These are phyloP conservation scores for Vigna radiata DNA, from an alignment of 306 rosid genomes.

Conservation along the genomic window DNA sequence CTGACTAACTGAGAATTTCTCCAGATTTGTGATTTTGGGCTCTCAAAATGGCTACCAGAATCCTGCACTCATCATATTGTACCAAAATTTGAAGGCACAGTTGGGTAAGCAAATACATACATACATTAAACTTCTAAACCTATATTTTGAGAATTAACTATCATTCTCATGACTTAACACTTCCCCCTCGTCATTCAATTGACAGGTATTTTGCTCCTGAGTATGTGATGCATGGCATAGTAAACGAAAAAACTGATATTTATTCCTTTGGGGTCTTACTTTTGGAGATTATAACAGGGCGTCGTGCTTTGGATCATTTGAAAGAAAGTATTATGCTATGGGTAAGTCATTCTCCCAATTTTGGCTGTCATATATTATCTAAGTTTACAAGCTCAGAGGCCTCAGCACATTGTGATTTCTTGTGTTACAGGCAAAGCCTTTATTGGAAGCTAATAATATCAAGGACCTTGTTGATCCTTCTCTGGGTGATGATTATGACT, in stretches of 20 bases:
- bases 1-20: constrained; percentile 29
- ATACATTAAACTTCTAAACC: background rate
- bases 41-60: constrained; percentile 87
- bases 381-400: background rate
- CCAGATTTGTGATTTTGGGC: constrained; percentile 96
- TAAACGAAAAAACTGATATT: constrained; percentile 85
- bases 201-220: constrained; percentile 93
- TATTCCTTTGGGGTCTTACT: constrained; percentile 82
- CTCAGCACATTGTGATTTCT: constrained; percentile 6
- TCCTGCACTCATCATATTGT: constrained; percentile 69
- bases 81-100: constrained; percentile 85
- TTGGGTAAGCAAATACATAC: constrained; percentile 58
- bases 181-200: constrained; percentile 10
- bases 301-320: constrained; percentile 67
- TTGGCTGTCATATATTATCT: background rate
- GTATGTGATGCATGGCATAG: constrained; percentile 79
- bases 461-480: constrained; percentile 73
- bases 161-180: background rate
- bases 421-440: constrained; percentile 73
- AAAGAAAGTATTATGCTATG: constrained; percentile 70
- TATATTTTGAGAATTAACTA: background rate
- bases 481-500: constrained; percentile 60
- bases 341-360: constrained; percentile 55
- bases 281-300: constrained; percentile 83
- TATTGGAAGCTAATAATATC: constrained; percentile 53